Conservation (phyloP, 352 stramenopile genomes). For the Globisporangium takayamanum region DNA sequence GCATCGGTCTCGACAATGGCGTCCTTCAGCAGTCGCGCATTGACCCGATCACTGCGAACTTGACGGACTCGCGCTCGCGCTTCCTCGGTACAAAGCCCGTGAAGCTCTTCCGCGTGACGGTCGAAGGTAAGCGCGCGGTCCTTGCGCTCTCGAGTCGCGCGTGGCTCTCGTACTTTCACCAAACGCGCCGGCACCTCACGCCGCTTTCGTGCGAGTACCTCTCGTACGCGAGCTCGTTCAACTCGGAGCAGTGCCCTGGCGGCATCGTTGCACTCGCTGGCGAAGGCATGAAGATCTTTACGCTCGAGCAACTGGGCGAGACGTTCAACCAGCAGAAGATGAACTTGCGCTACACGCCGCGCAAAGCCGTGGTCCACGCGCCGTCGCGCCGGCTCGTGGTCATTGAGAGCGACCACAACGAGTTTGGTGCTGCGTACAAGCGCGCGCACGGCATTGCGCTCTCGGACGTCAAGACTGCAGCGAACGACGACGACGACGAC, state of each 20-base stretch:
- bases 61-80: conserved; percentile 86
- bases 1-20: conserved; percentile 92
- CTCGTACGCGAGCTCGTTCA: conserved; percentile 94
- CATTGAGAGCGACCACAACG: conserved; percentile 98
- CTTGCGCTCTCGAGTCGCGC: conserved; percentile 93
- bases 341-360: conserved; percentile 96
- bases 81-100: conserved; percentile 94
- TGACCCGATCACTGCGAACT: conserved; percentile 80
- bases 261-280: conserved; percentile 95
- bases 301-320: conserved; percentile 92
- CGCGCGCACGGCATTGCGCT: conserved; percentile 59
- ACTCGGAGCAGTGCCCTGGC: conserved; percentile 93
- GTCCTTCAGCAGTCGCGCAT: conserved; percentile 91
- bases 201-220: conserved; percentile 95
- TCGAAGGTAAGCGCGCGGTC: conserved; percentile 88
- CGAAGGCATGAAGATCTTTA: conserved; percentile 97
- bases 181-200: conserved; percentile 88
- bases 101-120: conserved; percentile 90
- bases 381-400: conserved; percentile 87
- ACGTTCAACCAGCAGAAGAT: conserved; percentile 96
- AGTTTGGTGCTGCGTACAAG: conserved; percentile 91
- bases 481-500: conserved; percentile 51
- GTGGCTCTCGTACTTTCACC: conserved; percentile 95
- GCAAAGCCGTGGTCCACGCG: conserved; percentile 91
- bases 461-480: conserved; percentile 38